A percentile compares a stretch with the other conserved stretches of the same genome.
Evolutionary conservation across 805 yeast genomes (phyloP).

Genomic region (Candida palmyrensis): DNA sequence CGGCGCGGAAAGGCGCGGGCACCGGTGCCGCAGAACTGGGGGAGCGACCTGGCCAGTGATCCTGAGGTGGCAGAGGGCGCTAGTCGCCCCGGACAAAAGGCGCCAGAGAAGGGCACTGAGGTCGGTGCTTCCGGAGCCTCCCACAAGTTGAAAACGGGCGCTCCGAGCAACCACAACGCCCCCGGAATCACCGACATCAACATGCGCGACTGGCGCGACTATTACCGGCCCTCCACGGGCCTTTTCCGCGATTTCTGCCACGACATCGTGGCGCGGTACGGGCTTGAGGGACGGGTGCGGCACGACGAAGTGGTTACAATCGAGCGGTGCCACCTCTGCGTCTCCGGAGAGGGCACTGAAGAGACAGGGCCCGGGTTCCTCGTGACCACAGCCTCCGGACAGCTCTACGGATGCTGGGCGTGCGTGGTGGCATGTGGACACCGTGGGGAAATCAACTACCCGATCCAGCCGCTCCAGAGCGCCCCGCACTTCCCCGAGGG

Average conservation of each 20-base stretch:
- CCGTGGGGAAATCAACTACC: constrained; percentile 29
- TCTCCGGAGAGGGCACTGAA: constrained; percentile 18
- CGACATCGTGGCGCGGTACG: constrained; percentile 27
- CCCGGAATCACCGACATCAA: constrained; percentile 37
- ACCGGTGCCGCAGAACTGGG: constrained; percentile 13
- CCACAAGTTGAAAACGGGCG: too few species aligned
- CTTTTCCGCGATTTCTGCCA: constrained; percentile 36
- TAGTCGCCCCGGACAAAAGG: too few species aligned
- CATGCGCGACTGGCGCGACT: constrained; percentile 41
- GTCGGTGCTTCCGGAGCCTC: too few species aligned
- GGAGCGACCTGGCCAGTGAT: constrained; percentile 4
- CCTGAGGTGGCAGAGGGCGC: too few species aligned
- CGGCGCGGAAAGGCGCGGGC: constrained; percentile 7
- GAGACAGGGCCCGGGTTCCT: constrained; percentile 26
- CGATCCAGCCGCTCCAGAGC: constrained; percentile 15
- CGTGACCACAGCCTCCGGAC: constrained; percentile 25
- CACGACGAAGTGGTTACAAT: constrained; percentile 30
- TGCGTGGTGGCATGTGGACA: constrained; percentile 35
- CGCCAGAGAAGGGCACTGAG: too few species aligned
- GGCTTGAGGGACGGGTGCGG: constrained; percentile 20
- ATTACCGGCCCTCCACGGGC: constrained; percentile 37
- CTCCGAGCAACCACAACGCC: constrained; percentile 17
- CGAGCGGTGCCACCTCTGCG: constrained; percentile 20
- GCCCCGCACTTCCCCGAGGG: constrained; percentile 14
- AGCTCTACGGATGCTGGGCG: constrained; percentile 25